phyloP scores from a whole-genome alignment of 352 stramenopile genomes.

The Globisporangium barbulae region DNA sequence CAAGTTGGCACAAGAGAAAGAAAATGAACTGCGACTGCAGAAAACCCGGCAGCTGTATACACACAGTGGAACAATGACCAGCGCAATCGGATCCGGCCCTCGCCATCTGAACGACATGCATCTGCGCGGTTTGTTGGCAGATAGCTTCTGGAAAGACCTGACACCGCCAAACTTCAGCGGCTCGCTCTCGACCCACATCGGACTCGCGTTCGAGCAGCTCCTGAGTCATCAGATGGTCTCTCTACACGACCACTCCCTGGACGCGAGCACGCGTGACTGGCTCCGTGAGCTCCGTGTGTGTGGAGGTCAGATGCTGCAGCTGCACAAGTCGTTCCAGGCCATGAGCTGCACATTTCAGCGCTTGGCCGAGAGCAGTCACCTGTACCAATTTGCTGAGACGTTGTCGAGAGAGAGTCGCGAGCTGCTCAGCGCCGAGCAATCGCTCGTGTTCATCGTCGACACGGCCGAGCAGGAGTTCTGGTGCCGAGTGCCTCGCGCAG shows the following conservation, averaged over 20 bases:
- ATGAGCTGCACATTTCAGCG: slow-evolving; percentile 52
- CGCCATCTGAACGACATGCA: background rate
- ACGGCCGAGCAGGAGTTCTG: slow-evolving; percentile 75
- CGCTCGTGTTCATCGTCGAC: slow-evolving; percentile 66
- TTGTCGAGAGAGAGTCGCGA: slow-evolving; percentile 44
- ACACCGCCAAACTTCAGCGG: slow-evolving; percentile 22
- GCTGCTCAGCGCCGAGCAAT: slow-evolving; percentile 56
- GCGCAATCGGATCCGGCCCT: background rate
- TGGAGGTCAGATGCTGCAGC: slow-evolving; percentile 45
- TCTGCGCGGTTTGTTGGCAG: slow-evolving; percentile 25
- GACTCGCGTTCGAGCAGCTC: slow-evolving; percentile 55
- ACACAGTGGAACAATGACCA: background rate
- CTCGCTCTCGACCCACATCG: slow-evolving; percentile 50
- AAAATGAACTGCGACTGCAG: slow-evolving; percentile 54
- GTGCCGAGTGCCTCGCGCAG: slow-evolving; percentile 46
- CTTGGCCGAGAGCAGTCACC: slow-evolving; percentile 44
- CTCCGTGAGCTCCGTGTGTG: slow-evolving; percentile 50
- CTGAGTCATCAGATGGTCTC: slow-evolving; percentile 46
- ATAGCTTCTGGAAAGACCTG: slow-evolving; percentile 55
- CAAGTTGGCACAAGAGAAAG: slow-evolving; percentile 42
- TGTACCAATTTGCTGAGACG: slow-evolving; percentile 58
- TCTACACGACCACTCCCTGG: slow-evolving; percentile 47
- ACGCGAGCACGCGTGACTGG: slow-evolving; percentile 59
- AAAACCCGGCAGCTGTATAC: slow-evolving; percentile 52
- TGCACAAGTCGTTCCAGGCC: slow-evolving; percentile 61